Evolutionary conservation across 1,284 basidiomycete genomes (phyloP).

Genomic region (Leccinum solheimii): DNA sequence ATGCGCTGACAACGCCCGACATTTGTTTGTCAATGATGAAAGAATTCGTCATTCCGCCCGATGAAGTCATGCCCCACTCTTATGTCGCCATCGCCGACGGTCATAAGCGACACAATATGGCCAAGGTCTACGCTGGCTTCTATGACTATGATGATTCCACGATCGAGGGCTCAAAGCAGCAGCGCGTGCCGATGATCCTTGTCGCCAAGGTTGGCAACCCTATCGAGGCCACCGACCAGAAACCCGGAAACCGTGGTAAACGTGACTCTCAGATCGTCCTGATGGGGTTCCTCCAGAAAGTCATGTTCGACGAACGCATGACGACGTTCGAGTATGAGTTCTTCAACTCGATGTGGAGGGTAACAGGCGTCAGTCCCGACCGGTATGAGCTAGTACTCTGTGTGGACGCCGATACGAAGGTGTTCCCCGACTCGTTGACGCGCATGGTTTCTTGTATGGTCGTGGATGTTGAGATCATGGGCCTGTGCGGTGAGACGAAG

Average conservation of each 20-base stretch:
- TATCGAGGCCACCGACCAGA: constrained; percentile 82
- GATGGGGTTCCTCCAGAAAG: constrained; percentile 98
- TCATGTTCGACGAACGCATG: constrained; percentile 99
- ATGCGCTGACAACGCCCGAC: constrained; percentile 86
- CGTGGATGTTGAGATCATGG: constrained; percentile 97
- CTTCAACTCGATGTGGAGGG: constrained; percentile 95
- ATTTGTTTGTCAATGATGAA: constrained; percentile 98
- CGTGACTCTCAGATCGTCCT: constrained; percentile 97
- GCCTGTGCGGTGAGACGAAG: constrained; percentile 97
- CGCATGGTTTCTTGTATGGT: constrained; percentile 95
- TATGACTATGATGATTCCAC: constrained; percentile 96
- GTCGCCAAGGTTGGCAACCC: constrained; percentile 96
- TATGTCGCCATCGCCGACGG: constrained; percentile 99
- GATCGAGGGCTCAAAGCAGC: constrained; percentile 92
- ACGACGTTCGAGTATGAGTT: constrained; percentile 99
- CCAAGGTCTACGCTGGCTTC: constrained; percentile 97
- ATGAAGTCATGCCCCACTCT: constrained; percentile 92
- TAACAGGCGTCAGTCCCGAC: constrained; percentile 95
- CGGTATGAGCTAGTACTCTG: constrained; percentile 95
- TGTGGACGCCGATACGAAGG: constrained; percentile 98
- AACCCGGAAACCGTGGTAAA: constrained; percentile 98
- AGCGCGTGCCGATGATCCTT: constrained; percentile 92
- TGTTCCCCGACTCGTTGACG: constrained; percentile 92
- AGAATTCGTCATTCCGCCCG: constrained; percentile 81
- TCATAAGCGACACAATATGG: constrained; percentile 99